Evolutionary conservation across 768 basidiomycete genomes (phyloP).

Genomic region (Baorangia bicolor): DNA sequence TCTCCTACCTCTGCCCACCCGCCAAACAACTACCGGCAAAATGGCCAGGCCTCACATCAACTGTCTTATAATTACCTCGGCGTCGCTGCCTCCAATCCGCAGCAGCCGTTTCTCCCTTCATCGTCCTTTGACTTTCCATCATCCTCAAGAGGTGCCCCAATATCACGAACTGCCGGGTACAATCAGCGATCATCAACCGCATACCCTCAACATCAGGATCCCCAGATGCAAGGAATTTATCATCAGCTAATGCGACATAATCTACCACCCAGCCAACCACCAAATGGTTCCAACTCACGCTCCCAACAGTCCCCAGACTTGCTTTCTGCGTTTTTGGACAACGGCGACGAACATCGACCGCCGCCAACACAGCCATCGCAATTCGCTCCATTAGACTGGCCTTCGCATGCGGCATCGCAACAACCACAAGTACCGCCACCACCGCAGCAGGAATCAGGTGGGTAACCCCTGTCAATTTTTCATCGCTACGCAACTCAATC

Average conservation of each 20-base stretch:
- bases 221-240: slow-evolving; percentile 33
- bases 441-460: slow-evolving; percentile 28
- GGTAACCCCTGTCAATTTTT: background rate
- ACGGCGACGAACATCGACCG: slow-evolving; percentile 26
- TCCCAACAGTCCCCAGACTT: slow-evolving; percentile 28
- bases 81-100: slow-evolving; percentile 13
- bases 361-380: slow-evolving; percentile 25
- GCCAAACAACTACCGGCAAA: slow-evolving; percentile 28
- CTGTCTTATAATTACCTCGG: slow-evolving; percentile 27
- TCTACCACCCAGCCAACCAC: slow-evolving; percentile 18
- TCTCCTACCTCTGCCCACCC: slow-evolving; percentile 32
- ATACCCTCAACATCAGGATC: slow-evolving; percentile 31
- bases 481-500: background rate
- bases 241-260: slow-evolving; percentile 32
- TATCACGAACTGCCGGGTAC: slow-evolving; percentile 27
- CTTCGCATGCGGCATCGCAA: slow-evolving; percentile 30
- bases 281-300: slow-evolving; percentile 17
- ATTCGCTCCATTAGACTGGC: slow-evolving; percentile 33
- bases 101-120: slow-evolving; percentile 23
- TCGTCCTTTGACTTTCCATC: slow-evolving; percentile 32
- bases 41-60: slow-evolving; percentile 29
- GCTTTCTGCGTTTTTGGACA: slow-evolving; percentile 32
- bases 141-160: slow-evolving; percentile 24
- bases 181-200: slow-evolving; percentile 22
- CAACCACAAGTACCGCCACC: slow-evolving; percentile 18